Evolutionary conservation across 2,329 filamentous ascomycete genomes (phyloP).

Genomic region (Simplicillium sp.): DNA sequence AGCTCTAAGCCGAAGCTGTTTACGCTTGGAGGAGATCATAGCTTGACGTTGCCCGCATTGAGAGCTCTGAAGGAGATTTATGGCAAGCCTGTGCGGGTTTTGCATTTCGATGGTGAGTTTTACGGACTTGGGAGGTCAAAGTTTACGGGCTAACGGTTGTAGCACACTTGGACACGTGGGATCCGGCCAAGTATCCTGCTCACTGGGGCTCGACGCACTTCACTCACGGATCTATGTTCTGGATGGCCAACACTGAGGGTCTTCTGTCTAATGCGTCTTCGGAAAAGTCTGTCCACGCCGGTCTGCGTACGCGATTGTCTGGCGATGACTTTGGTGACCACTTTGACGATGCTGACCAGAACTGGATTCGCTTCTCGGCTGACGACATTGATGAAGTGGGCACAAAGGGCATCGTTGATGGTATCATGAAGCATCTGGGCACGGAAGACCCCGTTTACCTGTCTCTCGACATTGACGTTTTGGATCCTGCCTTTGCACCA

Average conservation of each 20-base stretch:
- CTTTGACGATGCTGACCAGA: slow-evolving; percentile 60
- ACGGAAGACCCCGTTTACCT: slow-evolving; percentile 73
- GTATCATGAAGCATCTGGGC: slow-evolving; percentile 64
- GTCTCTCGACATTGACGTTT: slow-evolving; percentile 72
- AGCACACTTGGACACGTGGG: slow-evolving; percentile 75
- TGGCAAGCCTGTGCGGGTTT: slow-evolving; percentile 53
- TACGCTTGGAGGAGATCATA: slow-evolving; percentile 66
- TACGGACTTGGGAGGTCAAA: background rate
- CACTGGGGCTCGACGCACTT: slow-evolving; percentile 60
- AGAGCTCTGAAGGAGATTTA: slow-evolving; percentile 55
- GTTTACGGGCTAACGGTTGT: background rate
- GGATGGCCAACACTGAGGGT: slow-evolving; percentile 74
- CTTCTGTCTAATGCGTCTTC: slow-evolving; percentile 54
- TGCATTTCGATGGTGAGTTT: slow-evolving; percentile 56
- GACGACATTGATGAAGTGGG: slow-evolving; percentile 85
- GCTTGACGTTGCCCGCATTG: slow-evolving; percentile 59
- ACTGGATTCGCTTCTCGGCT: slow-evolving; percentile 64
- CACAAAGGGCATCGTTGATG: slow-evolving; percentile 56
- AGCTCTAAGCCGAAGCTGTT: slow-evolving; percentile 45
- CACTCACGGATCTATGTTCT: slow-evolving; percentile 89
- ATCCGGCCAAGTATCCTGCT: slow-evolving; percentile 69
- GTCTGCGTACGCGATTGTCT: slow-evolving; percentile 66
- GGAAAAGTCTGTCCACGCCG: slow-evolving; percentile 71
- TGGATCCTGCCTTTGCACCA: slow-evolving; percentile 60
- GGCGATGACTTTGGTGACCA: slow-evolving; percentile 56